Evolutionary conservation across 257 asterid genomes (phyloP).

Genomic region (Solanum chaucha): DNA sequence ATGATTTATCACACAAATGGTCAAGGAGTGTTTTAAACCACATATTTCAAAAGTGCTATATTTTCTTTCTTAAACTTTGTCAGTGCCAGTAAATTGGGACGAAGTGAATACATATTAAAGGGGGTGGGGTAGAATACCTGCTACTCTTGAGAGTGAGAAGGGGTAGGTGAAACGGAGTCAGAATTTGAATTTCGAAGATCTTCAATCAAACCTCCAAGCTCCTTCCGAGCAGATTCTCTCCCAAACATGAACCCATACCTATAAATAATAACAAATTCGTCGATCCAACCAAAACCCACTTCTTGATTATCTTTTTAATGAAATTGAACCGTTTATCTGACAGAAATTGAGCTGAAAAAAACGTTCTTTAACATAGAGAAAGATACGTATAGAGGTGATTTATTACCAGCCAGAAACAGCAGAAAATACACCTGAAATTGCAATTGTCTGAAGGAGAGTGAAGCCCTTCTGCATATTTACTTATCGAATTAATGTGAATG

Average conservation of each 20-base stretch:
- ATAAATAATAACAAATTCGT: neutral
- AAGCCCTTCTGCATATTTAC: conserved; percentile 45
- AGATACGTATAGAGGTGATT: neutral
- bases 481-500: neutral
- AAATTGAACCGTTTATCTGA: neutral
- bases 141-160: conserved; percentile 24
- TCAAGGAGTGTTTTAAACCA: neutral
- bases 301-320: neutral
- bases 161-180: conserved; percentile 14
- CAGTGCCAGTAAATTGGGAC: too few species aligned
- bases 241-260: conserved; percentile 98
- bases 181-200: conserved; percentile 53
- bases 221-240: conserved; percentile 78
- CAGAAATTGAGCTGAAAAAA: neutral
- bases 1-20: neutral
- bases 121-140: neutral
- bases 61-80: neutral
- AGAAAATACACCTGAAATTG: conserved; percentile 77
- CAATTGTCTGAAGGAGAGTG: conserved; percentile 66
- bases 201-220: conserved; percentile 62
- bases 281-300: neutral
- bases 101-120: too few species aligned
- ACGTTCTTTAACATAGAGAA: neutral
- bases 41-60: neutral
- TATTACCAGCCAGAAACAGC: conserved; percentile 77